Base-by-base conservation (phyloP, 2,329 filamentous ascomycete genomes). In the Metarhizium robertsii region DNA sequence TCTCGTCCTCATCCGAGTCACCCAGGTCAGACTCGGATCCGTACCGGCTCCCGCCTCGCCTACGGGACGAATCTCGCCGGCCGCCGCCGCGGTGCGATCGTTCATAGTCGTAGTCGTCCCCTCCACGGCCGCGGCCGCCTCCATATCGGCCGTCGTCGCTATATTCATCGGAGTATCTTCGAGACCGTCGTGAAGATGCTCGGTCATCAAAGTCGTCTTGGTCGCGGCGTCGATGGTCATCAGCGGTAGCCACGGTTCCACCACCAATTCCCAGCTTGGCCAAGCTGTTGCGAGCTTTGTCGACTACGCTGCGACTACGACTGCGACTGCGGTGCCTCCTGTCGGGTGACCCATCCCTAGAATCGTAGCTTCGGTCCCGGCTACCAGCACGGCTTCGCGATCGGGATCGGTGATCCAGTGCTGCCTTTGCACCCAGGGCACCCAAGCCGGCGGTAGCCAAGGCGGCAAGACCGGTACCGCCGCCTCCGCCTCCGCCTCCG, bases 401-500 rank as follows among this genome's bases (percentile, higher is more conserved):
- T 58, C 83, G 79, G 8, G 82, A 85, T 34, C 47, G 29, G 49
- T 75, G 71, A n/a, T 70, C 78, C 40, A 77, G 63, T 49, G 80
- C 67, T 70, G 85, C 85, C 73, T 86, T 86, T 50, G 77, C 81
- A 43, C 79, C 80, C 13, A 86, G 61, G 8, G 80, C 82, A 54
- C 81, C 82, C 3, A 86, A 66, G 20, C 81, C 83, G 32, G 83
- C 83, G 1, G 83, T 84, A 13, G 83, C 82, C 47, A 86, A 73
- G 30, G 81, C 83, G 25, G 83, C 83, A n/a, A 85, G 75, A 36
- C 81, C 80, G 46, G 68, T 72, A 4, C 70, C 73, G 52, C 77
- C 74, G 53, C 73, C 70, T 50, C 74, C 71, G 25, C 74, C 68
- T 42, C 72, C 70, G 36, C 71, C 67, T 51, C 70, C 68, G 52